These are phyloP conservation scores for Candida lessepsii DNA, from an alignment of 805 yeast species.

Conservation along the genomic window DNA sequence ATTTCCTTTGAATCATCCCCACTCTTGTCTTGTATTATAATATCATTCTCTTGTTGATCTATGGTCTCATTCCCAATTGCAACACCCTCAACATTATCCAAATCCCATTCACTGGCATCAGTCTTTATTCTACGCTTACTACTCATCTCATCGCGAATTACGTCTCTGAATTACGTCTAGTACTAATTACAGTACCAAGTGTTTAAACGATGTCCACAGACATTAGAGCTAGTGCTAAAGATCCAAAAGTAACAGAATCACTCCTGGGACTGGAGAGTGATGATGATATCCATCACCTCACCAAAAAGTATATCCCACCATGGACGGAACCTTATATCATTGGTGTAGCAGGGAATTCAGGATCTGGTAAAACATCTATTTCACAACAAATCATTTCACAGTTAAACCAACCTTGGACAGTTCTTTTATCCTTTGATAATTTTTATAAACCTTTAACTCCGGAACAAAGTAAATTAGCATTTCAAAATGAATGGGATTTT, in stretches of 20 bases:
- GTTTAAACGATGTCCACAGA: neutral
- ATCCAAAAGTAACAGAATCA: neutral
- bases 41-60: no score
- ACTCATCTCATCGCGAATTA: constrained; percentile 6
- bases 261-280: neutral
- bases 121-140: constrained; percentile 14
- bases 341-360: constrained; percentile 49
- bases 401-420: constrained; percentile 90
- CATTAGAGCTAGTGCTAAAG: neutral
- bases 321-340: constrained; percentile 46
- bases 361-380: constrained; percentile 93
- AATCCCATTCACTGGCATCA: constrained; percentile 19
- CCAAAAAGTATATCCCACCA: constrained; percentile 35
- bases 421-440: constrained; percentile 83
- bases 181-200: no score
- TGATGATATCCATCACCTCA: constrained; percentile 7
- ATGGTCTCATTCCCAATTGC: no score
- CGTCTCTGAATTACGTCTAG: no score
- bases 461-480: constrained; percentile 65
- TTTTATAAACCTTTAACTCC: constrained; percentile 74
- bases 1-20: constrained; percentile 1
- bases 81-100: no score
- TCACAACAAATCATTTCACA: constrained; percentile 78
- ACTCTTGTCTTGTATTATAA: no score
- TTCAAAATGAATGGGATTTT: constrained; percentile 72